A percentile compares a stretch with the other conserved stretches of the same genome.
phyloP scores from a whole-genome alignment of 805 yeast genomes.

The Kodamaea nitidulidarum region DNA sequence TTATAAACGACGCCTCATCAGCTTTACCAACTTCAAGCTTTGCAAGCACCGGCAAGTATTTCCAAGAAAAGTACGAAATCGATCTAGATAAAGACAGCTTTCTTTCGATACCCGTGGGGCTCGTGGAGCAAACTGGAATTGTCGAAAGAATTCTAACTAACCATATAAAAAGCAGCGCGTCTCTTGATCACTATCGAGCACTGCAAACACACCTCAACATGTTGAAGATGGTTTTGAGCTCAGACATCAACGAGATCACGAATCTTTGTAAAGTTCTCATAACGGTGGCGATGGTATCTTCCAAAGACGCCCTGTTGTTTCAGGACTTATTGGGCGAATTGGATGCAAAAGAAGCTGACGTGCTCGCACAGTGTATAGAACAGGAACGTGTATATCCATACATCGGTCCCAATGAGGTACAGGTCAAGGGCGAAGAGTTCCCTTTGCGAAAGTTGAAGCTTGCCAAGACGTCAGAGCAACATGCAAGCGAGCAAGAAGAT shows the following conservation, averaged over 20 bases:
- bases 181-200: neutral
- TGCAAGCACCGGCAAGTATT: neutral
- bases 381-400: neutral
- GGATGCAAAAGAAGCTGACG: neutral
- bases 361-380: neutral
- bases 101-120: constrained; percentile 1
- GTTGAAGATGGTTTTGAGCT: constrained; percentile 13
- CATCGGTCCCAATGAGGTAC: neutral
- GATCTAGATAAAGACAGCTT: constrained; percentile 8
- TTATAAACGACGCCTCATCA: neutral
- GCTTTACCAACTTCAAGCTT: neutral
- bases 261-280: constrained; percentile 17
- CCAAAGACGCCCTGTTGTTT: constrained; percentile 18
- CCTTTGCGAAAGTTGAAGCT: neutral
- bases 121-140: constrained; percentile 7
- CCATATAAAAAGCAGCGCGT: constrained; percentile 1
- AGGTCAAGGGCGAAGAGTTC: neutral
- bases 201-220: constrained; percentile 11
- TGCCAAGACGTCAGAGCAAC: neutral
- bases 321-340: neutral
- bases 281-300: constrained; percentile 19
- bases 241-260: constrained; percentile 14
- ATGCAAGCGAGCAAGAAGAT: neutral
- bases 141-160: constrained; percentile 5
- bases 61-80: constrained; percentile 4